A percentile compares a stretch with the other conserved stretches of the same genome.
These are phyloP conservation scores for Eucalyptus curtisii DNA, from an alignment of 345 rosid genomes.

Conservation along the genomic window DNA sequence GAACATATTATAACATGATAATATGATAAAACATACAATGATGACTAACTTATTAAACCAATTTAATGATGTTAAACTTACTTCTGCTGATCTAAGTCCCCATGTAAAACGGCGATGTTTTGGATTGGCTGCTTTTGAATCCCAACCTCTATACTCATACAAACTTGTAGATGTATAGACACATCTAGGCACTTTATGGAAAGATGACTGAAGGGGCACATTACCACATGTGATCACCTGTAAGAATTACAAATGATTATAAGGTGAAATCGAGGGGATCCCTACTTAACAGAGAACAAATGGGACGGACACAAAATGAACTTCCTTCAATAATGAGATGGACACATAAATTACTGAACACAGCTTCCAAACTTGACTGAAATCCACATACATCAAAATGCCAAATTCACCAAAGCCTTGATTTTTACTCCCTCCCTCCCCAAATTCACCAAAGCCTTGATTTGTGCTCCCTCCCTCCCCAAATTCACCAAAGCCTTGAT, in stretches of 20 bases:
- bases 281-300: background rate
- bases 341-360: background rate
- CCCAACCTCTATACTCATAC: constrained; percentile 95
- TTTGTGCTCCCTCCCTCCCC: too few species aligned
- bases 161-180: constrained; percentile 93
- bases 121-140: constrained; percentile 83
- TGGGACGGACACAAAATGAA: background rate
- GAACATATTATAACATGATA: background rate
- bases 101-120: constrained; percentile 87
- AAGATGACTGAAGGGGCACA: constrained; percentile 95
- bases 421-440: background rate
- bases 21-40: background rate
- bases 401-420: background rate
- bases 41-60: background rate
- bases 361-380: background rate
- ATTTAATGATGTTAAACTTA: constrained; percentile 14
- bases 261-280: background rate
- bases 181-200: constrained; percentile 94
- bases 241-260: background rate
- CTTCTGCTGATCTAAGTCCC: constrained; percentile 85
- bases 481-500: background rate
- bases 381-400: background rate
- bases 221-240: constrained; percentile 98
- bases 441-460: background rate
- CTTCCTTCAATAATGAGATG: background rate